Base-by-base conservation (phyloP, 139 green algal genomes). In the Asterochloris sp. region DNA sequence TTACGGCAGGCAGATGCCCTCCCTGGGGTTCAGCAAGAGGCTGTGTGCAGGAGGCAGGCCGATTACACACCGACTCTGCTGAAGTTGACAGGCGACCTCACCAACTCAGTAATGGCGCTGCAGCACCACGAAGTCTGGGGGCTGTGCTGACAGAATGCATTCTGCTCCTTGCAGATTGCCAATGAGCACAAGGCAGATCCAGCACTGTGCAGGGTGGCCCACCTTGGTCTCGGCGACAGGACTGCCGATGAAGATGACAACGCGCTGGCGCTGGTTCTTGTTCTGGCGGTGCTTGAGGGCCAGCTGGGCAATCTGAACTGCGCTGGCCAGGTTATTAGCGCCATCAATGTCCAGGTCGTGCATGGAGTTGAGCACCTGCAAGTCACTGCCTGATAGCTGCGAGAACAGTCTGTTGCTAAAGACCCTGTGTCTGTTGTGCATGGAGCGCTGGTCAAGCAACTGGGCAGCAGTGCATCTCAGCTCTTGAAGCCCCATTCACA, bases 241-340 rank as follows among this genome's bases (percentile, higher is more conserved):
- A 85, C 92, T 98, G 74, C 96, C 97, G 0, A 94, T 86, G 85
- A 99, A 99, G 54, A 99, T 89, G 29, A 99, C 96, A 47, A 99
- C 96, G 12, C 97, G 84, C 89, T 99, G 96, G 60, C 96, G 87
- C 88, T 99, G 97, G 85, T 99, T 98, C 86, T 99, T 99, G 93
- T 99, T 99, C 85, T 99, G 95, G 13, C 97, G 82, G 84, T 99
- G 97, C 86, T 99, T 99, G 17, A 99, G 89, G 10, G 97, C 97
- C 61, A 99, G 94, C 88, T 99, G 96, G 12, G 97, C 97, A 27
- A 99, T 97, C 86, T 98, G 96, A 14, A 99, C 91, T 0, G 92
- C 89, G 8, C 94, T 92, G 0, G 89, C 78, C 15, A 99, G 82
- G 84, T 98, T 95, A 61, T 91, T 84, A 27, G 93, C 85, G 13